Conservation (phyloP, 306 rosid species). For the Ceratonia siliqua region DNA sequence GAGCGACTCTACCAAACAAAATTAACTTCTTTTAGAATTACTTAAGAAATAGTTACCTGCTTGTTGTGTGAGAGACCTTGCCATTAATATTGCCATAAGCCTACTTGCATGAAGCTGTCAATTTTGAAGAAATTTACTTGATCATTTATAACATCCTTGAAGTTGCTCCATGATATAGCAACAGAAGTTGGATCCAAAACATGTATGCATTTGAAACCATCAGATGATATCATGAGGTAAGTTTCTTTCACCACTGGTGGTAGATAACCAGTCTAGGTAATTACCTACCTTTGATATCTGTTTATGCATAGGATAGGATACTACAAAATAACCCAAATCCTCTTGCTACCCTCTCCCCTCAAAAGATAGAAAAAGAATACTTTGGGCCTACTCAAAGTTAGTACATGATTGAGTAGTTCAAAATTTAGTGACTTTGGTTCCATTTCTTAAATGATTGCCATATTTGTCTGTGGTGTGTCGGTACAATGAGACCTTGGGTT, state of each 20-base stretch:
- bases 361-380: neutral
- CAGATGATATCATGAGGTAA: neutral
- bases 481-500: slow-evolving; percentile 10
- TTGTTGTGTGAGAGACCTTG: neutral
- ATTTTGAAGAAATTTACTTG: neutral
- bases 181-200: neutral
- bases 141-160: neutral
- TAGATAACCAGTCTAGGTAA: neutral
- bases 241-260: neutral
- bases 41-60: neutral
- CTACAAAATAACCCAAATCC: neutral
- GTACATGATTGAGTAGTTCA: neutral
- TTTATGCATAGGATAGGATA: neutral
- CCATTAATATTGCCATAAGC: neutral
- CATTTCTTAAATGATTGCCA: neutral
- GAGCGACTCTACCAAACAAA: neutral
- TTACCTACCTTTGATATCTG: neutral
- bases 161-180: neutral
- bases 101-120: neutral
- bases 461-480: neutral
- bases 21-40: neutral
- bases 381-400: neutral
- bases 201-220: neutral
- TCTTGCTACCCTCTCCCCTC: neutral
- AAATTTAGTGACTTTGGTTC: neutral